phyloP scores from a whole-genome alignment of 2,329 filamentous ascomycete genomes.

The Metarhizium robertsii region DNA sequence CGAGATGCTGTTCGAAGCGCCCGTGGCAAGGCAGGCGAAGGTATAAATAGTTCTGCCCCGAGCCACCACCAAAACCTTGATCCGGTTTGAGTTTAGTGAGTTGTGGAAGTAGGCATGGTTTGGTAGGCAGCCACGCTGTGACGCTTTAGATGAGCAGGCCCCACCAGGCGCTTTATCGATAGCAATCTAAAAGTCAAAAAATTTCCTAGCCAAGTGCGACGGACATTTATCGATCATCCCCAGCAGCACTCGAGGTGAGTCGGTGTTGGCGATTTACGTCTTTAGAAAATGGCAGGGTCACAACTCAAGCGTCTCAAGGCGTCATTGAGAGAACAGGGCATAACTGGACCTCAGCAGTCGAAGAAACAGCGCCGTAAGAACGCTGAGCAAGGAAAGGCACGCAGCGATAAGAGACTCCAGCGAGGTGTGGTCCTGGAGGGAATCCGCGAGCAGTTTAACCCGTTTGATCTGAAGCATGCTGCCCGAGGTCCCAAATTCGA shows the following conservation, averaged over 20 bases:
- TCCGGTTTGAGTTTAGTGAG: slow-evolving; percentile 2
- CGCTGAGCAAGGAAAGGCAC: slow-evolving; percentile 55
- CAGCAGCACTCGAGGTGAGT: slow-evolving; percentile 8
- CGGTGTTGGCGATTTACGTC: background rate
- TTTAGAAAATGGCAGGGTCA: slow-evolving; percentile 71
- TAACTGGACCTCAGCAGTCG: slow-evolving; percentile 84
- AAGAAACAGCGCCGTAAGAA: slow-evolving; percentile 85
- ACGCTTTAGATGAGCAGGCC: background rate
- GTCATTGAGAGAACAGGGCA: slow-evolving; percentile 79
- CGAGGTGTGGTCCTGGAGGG: slow-evolving; percentile 68
- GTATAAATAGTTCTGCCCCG: slow-evolving; percentile 10
- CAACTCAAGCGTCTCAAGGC: slow-evolving; percentile 94
- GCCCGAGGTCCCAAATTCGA: slow-evolving; percentile 75
- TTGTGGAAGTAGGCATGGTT: background rate
- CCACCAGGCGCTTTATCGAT: slow-evolving; percentile 9
- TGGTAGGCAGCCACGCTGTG: too few species aligned
- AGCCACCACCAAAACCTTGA: slow-evolving; percentile 12
- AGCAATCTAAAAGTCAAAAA: slow-evolving; percentile 5
- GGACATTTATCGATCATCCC: slow-evolving; percentile 1
- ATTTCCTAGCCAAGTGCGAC: slow-evolving; percentile 1
- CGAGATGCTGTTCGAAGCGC: background rate
- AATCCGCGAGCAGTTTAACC: slow-evolving; percentile 95
- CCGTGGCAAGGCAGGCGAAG: background rate
- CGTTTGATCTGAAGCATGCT: slow-evolving; percentile 85
- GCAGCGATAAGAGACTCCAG: slow-evolving; percentile 64